Evolutionary conservation across 2,329 filamentous ascomycete species (phyloP).

Genomic region (Seiridium unicorne): DNA sequence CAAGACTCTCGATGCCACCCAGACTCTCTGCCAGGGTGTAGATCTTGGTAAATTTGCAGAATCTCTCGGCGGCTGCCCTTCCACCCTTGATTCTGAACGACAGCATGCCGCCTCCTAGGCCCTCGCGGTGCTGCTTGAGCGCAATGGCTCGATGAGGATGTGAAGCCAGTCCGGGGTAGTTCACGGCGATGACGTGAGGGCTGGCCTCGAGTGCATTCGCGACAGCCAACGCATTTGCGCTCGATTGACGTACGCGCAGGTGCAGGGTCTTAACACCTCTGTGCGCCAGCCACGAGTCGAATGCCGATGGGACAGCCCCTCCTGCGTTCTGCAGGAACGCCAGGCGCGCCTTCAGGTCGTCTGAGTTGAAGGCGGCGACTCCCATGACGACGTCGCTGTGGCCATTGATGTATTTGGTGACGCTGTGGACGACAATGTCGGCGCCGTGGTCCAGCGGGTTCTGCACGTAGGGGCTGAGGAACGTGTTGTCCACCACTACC

Average conservation of each 20-base stretch:
- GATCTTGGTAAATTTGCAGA: conserved; percentile 85
- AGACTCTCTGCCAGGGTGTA: conserved; percentile 93
- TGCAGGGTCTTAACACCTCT: conserved; percentile 96
- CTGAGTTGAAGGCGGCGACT: conserved; percentile 89
- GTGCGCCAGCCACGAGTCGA: conserved; percentile 98
- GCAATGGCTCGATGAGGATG: conserved; percentile 86
- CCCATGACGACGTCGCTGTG: conserved; percentile 98
- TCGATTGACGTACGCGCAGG: conserved; percentile 83
- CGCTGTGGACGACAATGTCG: conserved; percentile 94
- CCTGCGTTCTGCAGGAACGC: conserved; percentile 96
- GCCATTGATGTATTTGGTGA: conserved; percentile 99
- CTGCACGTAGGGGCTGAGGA: conserved; percentile 93
- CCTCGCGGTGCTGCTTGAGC: conserved; percentile 86
- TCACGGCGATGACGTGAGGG: conserved; percentile 81
- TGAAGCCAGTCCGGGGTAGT: conserved; percentile 89
- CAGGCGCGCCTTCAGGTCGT: conserved; percentile 72
- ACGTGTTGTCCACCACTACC: conserved; percentile 99
- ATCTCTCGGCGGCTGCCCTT: conserved; percentile 79
- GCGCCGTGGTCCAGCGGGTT: conserved; percentile 94
- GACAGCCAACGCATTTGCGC: conserved; percentile 75
- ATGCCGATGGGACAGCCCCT: conserved; percentile 88
- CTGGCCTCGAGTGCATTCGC: conserved; percentile 76
- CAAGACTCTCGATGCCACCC: conserved; percentile 87
- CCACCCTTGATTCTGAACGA: conserved; percentile 93
- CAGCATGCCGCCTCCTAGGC: conserved; percentile 95